Base-by-base conservation (phyloP, 1,284 basidiomycete genomes). In the Leccinum angustisporum region DNA sequence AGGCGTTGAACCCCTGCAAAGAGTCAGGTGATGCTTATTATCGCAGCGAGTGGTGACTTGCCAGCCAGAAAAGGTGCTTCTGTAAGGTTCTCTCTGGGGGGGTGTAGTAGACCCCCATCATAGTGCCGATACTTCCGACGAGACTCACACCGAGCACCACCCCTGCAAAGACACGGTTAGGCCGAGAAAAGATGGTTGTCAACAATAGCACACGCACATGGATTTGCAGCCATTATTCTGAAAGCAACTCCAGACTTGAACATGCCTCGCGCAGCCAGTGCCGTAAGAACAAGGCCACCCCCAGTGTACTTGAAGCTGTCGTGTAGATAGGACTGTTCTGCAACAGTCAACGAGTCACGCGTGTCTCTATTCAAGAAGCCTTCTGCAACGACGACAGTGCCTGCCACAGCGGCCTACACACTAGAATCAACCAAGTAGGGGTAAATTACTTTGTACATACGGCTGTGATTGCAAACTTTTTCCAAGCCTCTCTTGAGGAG, bases 231-330 rank as follows among this genome's bases (percentile, higher is more conserved):
- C 94, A 96, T 95, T 58, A 97, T 79, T 54, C 90, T 83, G 76
- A 86, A 86, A 9, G 90, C 87, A 60, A 86, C 73, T 1, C 94
- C 94, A 54, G 85, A 87, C 64, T 77, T 83, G 78, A 95, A 94
- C 74, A 96, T 81, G 50, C 84, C 79, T 30, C 92, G 85, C 1
- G 94, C 94, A n/a, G 85, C 86, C 18, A 87, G 74, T 1, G 91
- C 93, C 1, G 92, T 94, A 30, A 94, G 75, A 2, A 81, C 81
- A 25, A 96, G 83, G 5, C 94, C 94, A 58, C 83, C 91, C 21
- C 90, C 94, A 8, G 94, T 93, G 69, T 94, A 96, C 70, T 85
- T 86, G 81, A 96, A 96, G 58, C 86, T 91, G 56, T 87, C 84
- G 71, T 96, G 85, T n/a, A 96, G 79, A 72, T 92, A 88, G 9